Evolutionary conservation across 768 basidiomycete genomes (phyloP), one percentile per base, ranked within the genome.

Genomic region (Pisolithus microcarpus): DNA sequence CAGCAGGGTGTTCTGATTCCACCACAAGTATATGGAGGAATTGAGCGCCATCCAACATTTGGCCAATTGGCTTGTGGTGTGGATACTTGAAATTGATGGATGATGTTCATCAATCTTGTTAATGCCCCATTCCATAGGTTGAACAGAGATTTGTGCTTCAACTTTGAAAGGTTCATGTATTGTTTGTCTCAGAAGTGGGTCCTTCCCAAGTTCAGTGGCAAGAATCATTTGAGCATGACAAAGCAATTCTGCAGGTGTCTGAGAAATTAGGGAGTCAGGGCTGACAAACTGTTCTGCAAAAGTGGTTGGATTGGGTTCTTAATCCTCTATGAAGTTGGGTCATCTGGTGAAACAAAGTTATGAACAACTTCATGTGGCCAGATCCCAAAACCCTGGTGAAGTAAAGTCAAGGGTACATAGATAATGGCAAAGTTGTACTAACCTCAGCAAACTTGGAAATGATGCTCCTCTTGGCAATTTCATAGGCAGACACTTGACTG

Each of bases 121-220:
- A n/a, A 28, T 28, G 26, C 26, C 26, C 26, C 26, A 28, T 28
- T 28, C 26, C 7, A 7, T 28, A 7, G 26, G 26, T 28, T 28
- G 74, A 15, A 94, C 83, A 19, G 86, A 83, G 30, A 98, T 72
- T 18, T 80, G 74, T 2, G 86, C 95, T 54, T 85, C 80, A 11
- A 75, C 73, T 61, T 79, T 83, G 75, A 92, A 93, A 36, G 79
- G 63, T 49, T 82, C 75, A 48, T 95, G 82, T 46, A 91, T 82
- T 51, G 82, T 76, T 55, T 84, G 82, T 38, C 91, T n/a, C n/a
- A n/a, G n/a, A n/a, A n/a, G n/a, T n/a, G n/a, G n/a, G n/a, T n/a
- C n/a, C n/a, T n/a, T n/a, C n/a, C n/a, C n/a, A n/a, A n/a, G n/a
- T 65, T 98, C 96, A 0, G 88, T 91, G 7, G 86, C 79, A 43